Base-by-base conservation (phyloP, 192 early-diverging fungal species). In the Umbelopsis vinacea region DNA sequence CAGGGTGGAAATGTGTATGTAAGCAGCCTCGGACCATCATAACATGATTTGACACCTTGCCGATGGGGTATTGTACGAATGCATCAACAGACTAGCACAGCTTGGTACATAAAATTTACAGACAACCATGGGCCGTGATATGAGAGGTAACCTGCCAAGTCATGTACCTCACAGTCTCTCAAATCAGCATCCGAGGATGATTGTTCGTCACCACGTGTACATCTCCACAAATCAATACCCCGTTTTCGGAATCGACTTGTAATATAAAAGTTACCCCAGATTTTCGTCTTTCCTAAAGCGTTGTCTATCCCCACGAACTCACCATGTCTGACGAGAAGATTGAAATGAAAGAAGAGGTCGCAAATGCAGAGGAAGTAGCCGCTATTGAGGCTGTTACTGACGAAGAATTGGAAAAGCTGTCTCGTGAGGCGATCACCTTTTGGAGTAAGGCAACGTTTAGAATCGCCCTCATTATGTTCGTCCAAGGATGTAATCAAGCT, bases 31-130 rank as follows among this genome's bases (percentile, higher is more conserved):
- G 48, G 48, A 50, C 3, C 19, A 21, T 17, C 6, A 17, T 50
- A 50, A n/a, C 17, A n/a, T 50, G 48, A 50, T 50, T 50, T 50
- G 48, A 50, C 48, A 50, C 40, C 6, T 43, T 50, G 48, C n/a
- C 5, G 17, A 50, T 50, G 48, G 0, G 2, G 5, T 50, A 15
- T 8, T 50, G 48, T 21, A n/a, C 48, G 19, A 50, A 50, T 6
- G 1, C 3, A 50, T 8, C 11, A n/a, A 15, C n/a, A 50, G 48
- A 6, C n/a, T 50, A 17, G 11, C 40, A 43, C 11, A 11, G 40
- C 6, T 43, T 43, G 40, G 11, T 43, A 12, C 11, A 1, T 7
- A 4, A 11, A 43, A 43, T 0, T 43, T 43, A 43, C 40, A 43
- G 11, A 1, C 0, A 43, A 12, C 0, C 11, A 43, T 43, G 40